Conservation (phyloP, 768 basidiomycete species). For the Hericium rajendrae region DNA sequence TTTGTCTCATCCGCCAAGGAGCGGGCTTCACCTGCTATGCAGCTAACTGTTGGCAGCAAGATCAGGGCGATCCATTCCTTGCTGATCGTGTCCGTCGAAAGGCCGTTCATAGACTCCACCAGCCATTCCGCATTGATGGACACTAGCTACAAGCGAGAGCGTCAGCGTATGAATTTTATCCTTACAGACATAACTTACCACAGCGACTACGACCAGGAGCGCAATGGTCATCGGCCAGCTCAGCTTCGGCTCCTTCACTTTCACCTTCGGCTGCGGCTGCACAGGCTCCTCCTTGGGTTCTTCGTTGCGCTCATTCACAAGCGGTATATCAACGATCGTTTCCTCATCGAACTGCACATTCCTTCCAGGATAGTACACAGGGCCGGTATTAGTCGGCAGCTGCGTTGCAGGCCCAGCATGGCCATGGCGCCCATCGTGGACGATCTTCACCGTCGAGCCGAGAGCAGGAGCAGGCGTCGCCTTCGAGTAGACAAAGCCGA, state of each 20-base stretch:
- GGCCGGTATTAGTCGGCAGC: constrained; percentile 7
- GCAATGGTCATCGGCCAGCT: constrained; percentile 9
- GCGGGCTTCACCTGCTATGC: constrained; percentile 50
- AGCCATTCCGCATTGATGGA: constrained; percentile 62
- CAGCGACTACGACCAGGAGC: constrained; percentile 6
- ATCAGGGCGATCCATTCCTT: constrained; percentile 89
- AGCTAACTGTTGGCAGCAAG: constrained; percentile 75
- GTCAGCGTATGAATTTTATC: not conserved
- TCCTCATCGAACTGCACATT: not conserved
- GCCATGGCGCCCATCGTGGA: constrained; percentile 7
- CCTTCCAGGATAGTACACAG: not conserved
- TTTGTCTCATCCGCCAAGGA: not conserved
- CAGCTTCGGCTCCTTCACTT: constrained; percentile 1
- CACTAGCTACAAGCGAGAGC: constrained; percentile 29
- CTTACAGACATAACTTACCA: constrained; percentile 5
- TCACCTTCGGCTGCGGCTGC: not conserved
- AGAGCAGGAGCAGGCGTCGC: constrained; percentile 7
- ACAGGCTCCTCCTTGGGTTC: not conserved
- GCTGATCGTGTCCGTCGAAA: constrained; percentile 53
- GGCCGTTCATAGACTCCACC: constrained; percentile 75
- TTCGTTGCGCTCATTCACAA: constrained; percentile 1
- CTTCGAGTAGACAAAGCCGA: constrained; percentile 7
- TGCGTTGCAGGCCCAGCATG: constrained; percentile 5
- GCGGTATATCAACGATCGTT: not conserved
- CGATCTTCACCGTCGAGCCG: constrained; percentile 12